Percentiles rank a stretch among this genome's conserved stretches.
These are phyloP conservation scores for Suillus subluteus DNA, from an alignment of 768 basidiomycete species.

Conservation along the genomic window DNA sequence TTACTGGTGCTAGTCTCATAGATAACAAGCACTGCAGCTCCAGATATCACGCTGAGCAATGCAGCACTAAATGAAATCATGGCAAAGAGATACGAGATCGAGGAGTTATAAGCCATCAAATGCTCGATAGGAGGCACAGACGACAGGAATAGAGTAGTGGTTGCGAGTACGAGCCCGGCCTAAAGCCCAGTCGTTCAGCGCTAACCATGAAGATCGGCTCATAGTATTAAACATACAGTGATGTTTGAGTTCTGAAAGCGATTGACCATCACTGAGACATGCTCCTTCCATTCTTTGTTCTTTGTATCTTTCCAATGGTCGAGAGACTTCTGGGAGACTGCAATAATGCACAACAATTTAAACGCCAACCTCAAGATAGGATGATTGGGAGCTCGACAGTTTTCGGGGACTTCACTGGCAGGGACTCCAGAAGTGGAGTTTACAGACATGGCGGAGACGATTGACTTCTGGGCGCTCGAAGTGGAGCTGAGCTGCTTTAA, in stretches of 20 bases:
- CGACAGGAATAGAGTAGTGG: conserved; percentile 1
- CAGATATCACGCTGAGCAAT: conserved; percentile 7
- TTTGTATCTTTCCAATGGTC: conserved; percentile 1
- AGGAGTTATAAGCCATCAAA: conserved; percentile 1
- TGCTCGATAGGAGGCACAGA: neutral
- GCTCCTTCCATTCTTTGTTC: neutral
- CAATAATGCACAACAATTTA: neutral
- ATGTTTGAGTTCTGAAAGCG: conserved; percentile 4
- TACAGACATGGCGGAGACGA: neutral
- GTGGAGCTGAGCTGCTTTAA: neutral
- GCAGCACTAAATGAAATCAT: conserved; percentile 1
- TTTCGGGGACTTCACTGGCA: neutral
- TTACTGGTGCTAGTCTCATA: conserved; percentile 2
- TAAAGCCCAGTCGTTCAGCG: neutral
- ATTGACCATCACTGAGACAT: neutral
- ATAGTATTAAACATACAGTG: conserved; percentile 1
- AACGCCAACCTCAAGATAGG: neutral
- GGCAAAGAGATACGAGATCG: neutral
- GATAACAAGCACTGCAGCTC: conserved; percentile 3
- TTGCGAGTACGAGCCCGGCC: conserved; percentile 7
- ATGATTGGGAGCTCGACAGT: neutral
- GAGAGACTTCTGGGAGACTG: conserved; percentile 1
- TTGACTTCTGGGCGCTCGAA: neutral
- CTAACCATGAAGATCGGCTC: neutral
- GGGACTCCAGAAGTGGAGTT: neutral